A percentile compares a stretch with the other conserved stretches of the same genome.
phyloP scores from a whole-genome alignment of 352 stramenopile genomes.

The Pythium periplocum region DNA sequence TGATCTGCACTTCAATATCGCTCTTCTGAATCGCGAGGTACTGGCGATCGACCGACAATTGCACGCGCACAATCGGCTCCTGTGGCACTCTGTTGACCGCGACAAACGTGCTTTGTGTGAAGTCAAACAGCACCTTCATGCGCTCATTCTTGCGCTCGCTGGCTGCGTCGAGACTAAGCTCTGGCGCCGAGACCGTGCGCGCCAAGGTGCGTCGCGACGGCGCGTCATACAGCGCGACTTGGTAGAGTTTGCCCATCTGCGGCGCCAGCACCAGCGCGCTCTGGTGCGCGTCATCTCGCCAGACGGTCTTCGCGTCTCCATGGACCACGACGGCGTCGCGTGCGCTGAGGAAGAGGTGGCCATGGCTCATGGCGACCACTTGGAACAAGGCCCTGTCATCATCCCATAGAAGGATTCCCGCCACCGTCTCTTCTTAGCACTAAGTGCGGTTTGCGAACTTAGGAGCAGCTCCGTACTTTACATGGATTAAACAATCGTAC shows the following conservation, averaged over 20 bases:
- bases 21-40: slow-evolving; percentile 76
- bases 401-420: too few relatives aligned
- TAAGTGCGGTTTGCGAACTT: too few relatives aligned
- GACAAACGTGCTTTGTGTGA: slow-evolving; percentile 1
- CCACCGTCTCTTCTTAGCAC: too few relatives aligned
- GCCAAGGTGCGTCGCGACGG: background rate
- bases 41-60: slow-evolving; percentile 57
- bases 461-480: too few relatives aligned
- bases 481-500: too few relatives aligned
- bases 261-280: slow-evolving; percentile 46
- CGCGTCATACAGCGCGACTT: slow-evolving; percentile 28
- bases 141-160: too few relatives aligned
- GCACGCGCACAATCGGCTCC: slow-evolving; percentile 28
- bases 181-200: slow-evolving; percentile 12
- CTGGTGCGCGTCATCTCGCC: slow-evolving; percentile 53
- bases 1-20: slow-evolving; percentile 77
- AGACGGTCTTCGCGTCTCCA: slow-evolving; percentile 24
- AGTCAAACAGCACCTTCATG: slow-evolving; percentile 39
- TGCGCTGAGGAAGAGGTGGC: slow-evolving; percentile 54
- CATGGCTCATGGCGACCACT: slow-evolving; percentile 27
- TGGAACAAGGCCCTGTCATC: too few relatives aligned
- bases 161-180: background rate
- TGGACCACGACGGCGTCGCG: slow-evolving; percentile 39
- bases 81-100: background rate
- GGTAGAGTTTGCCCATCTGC: slow-evolving; percentile 24